phyloP scores from a whole-genome alignment of 768 basidiomycete genomes.

The Ephemerocybe angulata region DNA sequence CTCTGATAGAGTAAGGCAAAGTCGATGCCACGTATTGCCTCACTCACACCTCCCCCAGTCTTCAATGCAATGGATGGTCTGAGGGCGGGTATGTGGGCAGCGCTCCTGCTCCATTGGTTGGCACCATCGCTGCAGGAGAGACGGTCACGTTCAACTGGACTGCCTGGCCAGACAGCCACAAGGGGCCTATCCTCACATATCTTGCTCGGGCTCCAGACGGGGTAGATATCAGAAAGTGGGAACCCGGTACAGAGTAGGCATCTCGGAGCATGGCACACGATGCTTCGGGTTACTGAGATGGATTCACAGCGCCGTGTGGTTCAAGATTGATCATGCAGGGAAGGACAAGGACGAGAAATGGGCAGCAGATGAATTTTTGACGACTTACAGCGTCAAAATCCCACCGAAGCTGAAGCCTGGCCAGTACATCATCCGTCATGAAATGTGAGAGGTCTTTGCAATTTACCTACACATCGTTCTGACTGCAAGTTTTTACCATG shows the following conservation, averaged over 20 bases:
- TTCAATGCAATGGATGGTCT: constrained; percentile 29
- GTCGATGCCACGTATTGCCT: too few species aligned
- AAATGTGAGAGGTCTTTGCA: constrained; percentile 31
- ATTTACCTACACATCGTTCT: not conserved
- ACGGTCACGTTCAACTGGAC: constrained; percentile 40
- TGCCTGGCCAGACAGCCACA: constrained; percentile 31
- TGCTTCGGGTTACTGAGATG: not conserved
- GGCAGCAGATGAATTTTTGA: constrained; percentile 37
- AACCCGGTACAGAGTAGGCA: constrained; percentile 32
- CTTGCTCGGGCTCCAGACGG: constrained; percentile 40
- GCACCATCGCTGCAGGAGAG: constrained; percentile 37
- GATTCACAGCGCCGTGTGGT: constrained; percentile 39
- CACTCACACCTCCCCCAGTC: constrained; percentile 8
- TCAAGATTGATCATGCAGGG: constrained; percentile 43
- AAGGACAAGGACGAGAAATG: constrained; percentile 40
- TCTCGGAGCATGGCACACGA: too few species aligned
- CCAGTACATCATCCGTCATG: constrained; percentile 46
- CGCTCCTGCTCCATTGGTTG: constrained; percentile 36
- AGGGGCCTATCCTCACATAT: constrained; percentile 42
- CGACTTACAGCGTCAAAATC: constrained; percentile 37
- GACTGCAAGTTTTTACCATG: not conserved
- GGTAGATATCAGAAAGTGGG: constrained; percentile 33
- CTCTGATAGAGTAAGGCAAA: constrained; percentile 32
- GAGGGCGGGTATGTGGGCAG: constrained; percentile 25
- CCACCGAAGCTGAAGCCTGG: constrained; percentile 39